These are phyloP conservation scores for Trichosporon sp. DNA, from an alignment of 1,284 basidiomycete species.

Conservation along the genomic window DNA sequence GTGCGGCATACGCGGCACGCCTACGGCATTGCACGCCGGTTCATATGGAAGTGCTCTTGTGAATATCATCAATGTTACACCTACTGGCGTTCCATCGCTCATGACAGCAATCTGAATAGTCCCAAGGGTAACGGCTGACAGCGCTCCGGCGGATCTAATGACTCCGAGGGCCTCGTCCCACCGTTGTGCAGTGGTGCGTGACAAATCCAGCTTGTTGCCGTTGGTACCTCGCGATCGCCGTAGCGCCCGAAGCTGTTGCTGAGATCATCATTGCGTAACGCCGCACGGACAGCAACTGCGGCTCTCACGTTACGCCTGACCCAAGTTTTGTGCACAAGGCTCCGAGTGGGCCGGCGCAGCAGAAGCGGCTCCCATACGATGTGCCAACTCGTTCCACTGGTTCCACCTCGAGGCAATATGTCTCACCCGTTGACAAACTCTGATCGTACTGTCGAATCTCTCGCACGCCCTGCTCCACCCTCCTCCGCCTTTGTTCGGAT, in stretches of 20 bases:
- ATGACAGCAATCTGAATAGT: neutral
- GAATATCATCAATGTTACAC: too few relatives aligned
- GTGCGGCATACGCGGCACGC: neutral
- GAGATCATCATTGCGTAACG: slow-evolving; percentile 13
- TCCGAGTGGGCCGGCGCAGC: neutral
- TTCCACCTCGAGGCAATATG: neutral
- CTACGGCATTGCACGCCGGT: neutral
- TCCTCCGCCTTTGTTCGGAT: neutral
- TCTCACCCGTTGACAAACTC: slow-evolving; percentile 5
- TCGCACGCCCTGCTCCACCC: neutral
- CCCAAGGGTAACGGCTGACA: neutral
- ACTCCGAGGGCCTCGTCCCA: neutral
- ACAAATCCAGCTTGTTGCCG: neutral
- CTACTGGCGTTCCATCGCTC: neutral
- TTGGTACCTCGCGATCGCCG: neutral
- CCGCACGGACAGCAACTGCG: neutral
- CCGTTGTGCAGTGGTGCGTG: neutral
- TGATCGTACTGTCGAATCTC: neutral
- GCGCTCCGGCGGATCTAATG: neutral
- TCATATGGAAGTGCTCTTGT: neutral
- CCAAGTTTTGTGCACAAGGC: neutral
- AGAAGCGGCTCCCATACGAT: neutral
- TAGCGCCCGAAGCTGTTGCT: neutral
- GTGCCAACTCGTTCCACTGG: too few relatives aligned
- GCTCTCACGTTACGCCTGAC: slow-evolving; percentile 4